Base-by-base conservation (phyloP, 1,284 basidiomycete genomes). In the Volvariella surrecta region DNA sequence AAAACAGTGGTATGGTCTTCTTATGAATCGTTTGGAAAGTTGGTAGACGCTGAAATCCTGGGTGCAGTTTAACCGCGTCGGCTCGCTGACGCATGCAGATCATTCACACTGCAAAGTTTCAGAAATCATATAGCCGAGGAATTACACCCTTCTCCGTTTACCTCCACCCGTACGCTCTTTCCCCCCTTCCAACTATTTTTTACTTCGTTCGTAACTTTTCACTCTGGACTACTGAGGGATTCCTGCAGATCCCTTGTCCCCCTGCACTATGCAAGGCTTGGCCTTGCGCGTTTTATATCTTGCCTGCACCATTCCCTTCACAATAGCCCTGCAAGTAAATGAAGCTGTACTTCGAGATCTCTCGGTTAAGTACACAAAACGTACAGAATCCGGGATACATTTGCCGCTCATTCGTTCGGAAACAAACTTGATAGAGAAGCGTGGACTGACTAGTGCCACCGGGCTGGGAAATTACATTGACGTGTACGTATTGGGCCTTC, bases 391-490 rank as follows among this genome's bases (percentile, higher is more conserved):
- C 18, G 34, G 34, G n/a, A 35, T 35, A 16, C 34, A 35, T 35
- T 19, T 35, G n/a, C 34, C 34, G 7, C 13, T 35, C 18, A n/a
- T 35, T 19, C 13, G 34, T 8, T 16, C 34, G n/a, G 34, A 35
- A 35, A 7, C 18, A 8, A 6, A 6, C 34, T 16, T n/a, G 18
- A 35, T 15, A 35, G 38, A 39, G 22, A 53, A 52, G 35, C 53
- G 60, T 21, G 55, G 45, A 6, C 40, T 47, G 32, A 52, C 49
- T 4, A 56, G 58, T 6, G 50, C 53, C 1, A 57, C 62, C 34
- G 66, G 66, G 1, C 46, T 70, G 28, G 68, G 71, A 9, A 67
- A 76, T 48, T 68, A 59, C 45, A 49, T 62, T 11, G 74, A 76
- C 54, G 58, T 74, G 74, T 76, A 54, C 53, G 62, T 58, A 1